Percentiles rank a stretch among this genome's conserved stretches.
These are phyloP conservation scores for Coemansia sp. DNA, from an alignment of 192 early-diverging fungal species.

Conservation along the genomic window DNA sequence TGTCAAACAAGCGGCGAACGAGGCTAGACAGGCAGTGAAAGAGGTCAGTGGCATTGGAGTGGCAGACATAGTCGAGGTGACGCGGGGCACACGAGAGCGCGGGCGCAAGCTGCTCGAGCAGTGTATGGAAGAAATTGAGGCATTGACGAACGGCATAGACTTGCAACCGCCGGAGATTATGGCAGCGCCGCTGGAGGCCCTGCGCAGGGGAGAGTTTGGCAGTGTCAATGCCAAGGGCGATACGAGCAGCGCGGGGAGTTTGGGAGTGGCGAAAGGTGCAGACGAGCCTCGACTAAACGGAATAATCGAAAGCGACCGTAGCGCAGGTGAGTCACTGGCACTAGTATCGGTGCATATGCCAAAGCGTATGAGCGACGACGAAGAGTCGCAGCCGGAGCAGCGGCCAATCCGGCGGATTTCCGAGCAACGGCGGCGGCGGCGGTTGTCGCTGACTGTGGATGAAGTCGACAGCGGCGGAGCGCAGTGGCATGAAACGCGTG, in stretches of 20 bases:
- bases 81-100: conserved; percentile 15
- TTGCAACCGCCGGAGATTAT: not conserved
- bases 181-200: not conserved
- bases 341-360: conserved; percentile 12
- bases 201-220: not conserved
- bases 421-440: conserved; percentile 19
- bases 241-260: not conserved
- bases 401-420: conserved; percentile 22
- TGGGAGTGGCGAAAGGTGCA: not conserved
- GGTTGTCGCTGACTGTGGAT: conserved; percentile 27
- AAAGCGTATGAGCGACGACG: not conserved
- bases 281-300: conserved; percentile 10
- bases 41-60: conserved; percentile 4
- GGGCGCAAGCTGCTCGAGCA: conserved; percentile 29
- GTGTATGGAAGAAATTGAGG: conserved; percentile 40
- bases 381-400: conserved; percentile 2
- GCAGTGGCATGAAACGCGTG: conserved; percentile 4
- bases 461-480: conserved; percentile 5
- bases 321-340: not conserved
- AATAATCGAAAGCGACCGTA: conserved; percentile 29
- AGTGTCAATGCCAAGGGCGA: not conserved
- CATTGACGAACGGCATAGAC: conserved; percentile 9
- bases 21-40: too few species aligned
- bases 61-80: conserved; percentile 15
- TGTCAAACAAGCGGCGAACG: not conserved